phyloP scores from a whole-genome alignment of 2,329 filamentous ascomycete species.

The Sporothrix pseudoabietina region DNA sequence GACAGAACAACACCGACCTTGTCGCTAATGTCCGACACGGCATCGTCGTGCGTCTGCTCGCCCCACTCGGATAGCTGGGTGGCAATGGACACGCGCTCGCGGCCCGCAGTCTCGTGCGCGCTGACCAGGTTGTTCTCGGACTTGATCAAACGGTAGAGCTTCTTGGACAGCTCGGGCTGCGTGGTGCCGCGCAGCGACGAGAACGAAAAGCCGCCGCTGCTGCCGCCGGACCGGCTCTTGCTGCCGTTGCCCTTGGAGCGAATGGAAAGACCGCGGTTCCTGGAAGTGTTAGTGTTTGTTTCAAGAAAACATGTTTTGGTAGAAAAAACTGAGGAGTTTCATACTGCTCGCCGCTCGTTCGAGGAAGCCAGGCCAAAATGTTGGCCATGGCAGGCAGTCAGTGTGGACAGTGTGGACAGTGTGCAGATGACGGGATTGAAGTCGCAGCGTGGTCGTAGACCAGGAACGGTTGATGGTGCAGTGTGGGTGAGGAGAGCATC shows the following conservation, averaged over 20 bases:
- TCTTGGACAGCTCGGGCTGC: constrained; percentile 86
- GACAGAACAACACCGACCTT: constrained; percentile 91
- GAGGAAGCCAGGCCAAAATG: constrained; percentile 33
- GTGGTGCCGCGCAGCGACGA: constrained; percentile 79
- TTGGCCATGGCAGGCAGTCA: constrained; percentile 10
- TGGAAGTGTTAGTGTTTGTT: constrained; percentile 40
- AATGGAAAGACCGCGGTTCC: constrained; percentile 74
- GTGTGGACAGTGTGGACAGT: background rate
- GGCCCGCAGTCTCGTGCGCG: constrained; percentile 80
- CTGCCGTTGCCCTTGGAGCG: constrained; percentile 61
- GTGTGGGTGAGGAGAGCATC: background rate
- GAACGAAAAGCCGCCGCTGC: constrained; percentile 76
- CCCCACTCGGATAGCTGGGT: constrained; percentile 96
- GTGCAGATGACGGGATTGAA: background rate
- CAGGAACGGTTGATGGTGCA: background rate
- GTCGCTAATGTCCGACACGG: constrained; percentile 86
- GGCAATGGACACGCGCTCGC: constrained; percentile 82
- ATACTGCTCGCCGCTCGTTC: constrained; percentile 33
- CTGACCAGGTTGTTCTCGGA: constrained; percentile 86
- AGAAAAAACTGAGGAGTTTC: background rate
- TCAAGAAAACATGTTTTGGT: background rate
- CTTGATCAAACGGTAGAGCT: constrained; percentile 91
- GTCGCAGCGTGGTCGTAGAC: background rate
- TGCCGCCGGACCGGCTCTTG: constrained; percentile 34
- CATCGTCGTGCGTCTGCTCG: constrained; percentile 84